These are phyloP conservation scores for Poa pratensis DNA, from an alignment of 176 grass and related monocot genomes.

Conservation along the genomic window DNA sequence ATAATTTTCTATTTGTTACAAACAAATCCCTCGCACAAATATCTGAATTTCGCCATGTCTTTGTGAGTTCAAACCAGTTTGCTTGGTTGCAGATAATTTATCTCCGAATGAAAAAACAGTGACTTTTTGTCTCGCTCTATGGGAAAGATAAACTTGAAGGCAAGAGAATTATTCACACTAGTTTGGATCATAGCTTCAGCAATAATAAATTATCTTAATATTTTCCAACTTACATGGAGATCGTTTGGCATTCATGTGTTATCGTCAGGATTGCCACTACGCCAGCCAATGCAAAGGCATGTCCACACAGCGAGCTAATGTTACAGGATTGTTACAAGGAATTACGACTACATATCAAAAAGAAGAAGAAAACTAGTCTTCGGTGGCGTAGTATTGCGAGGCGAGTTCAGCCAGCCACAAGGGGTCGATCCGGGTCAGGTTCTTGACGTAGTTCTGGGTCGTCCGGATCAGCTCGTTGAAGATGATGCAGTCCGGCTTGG, in stretches of 20 bases:
- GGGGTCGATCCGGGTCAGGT: conserved; percentile 78
- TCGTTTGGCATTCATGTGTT: not conserved
- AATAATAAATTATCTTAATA: not conserved
- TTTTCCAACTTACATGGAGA: not conserved
- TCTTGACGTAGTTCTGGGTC: conserved; percentile 75
- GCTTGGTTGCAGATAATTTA: not conserved
- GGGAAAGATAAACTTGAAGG: not conserved
- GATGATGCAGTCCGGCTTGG: conserved; percentile 74
- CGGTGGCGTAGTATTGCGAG: conserved; percentile 72
- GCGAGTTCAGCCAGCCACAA: conserved; percentile 90
- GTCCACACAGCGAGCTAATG: not conserved
- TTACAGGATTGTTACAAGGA: not conserved
- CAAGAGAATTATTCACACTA: not conserved
- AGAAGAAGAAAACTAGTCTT: conserved; percentile 42
- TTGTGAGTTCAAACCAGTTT: too few species aligned
- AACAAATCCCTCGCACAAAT: not conserved
- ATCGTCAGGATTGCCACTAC: not conserved
- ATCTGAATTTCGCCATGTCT: not conserved
- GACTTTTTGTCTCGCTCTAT: not conserved
- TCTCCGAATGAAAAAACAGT: not conserved
- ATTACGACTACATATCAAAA: not conserved
- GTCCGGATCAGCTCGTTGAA: conserved; percentile 86
- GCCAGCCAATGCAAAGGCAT: not conserved
- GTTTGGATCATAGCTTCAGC: not conserved
- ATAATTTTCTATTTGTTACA: not conserved